Percentiles rank a stretch among this genome's conserved stretches.
These are phyloP conservation scores for Jackrogersella multiformis DNA, from an alignment of 495 filamentous ascomycete species.

Conservation along the genomic window DNA sequence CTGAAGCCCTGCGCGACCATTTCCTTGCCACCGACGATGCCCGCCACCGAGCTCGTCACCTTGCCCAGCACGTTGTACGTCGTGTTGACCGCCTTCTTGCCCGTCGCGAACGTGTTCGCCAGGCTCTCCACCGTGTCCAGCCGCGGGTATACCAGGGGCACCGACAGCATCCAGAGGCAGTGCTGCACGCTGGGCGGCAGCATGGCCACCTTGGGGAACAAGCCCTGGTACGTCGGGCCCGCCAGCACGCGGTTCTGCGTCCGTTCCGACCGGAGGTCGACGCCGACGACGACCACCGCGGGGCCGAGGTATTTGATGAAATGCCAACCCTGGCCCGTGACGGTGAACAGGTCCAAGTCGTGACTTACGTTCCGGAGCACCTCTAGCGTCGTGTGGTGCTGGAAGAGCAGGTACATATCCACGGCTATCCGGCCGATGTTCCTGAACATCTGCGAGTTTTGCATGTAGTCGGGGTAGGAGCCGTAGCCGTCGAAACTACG, in stretches of 20 bases:
- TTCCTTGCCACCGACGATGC: conserved; percentile 92
- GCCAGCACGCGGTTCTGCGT: conserved; percentile 93
- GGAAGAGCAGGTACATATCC: conserved; percentile 99
- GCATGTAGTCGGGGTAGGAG: conserved; percentile 98
- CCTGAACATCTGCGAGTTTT: conserved; percentile 95
- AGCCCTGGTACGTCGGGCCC: conserved; percentile 93
- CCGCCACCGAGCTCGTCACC: conserved; percentile 90
- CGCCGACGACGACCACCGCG: conserved; percentile 86
- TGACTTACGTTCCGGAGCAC: conserved; percentile 86
- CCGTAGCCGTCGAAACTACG: conserved; percentile 95
- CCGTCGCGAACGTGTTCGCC: conserved; percentile 88
- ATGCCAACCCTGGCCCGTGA: conserved; percentile 97
- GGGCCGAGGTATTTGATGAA: conserved; percentile 97
- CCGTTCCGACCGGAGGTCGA: conserved; percentile 89
- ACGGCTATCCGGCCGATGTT: conserved; percentile 97
- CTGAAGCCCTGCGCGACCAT: conserved; percentile 91
- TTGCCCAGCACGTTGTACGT: conserved; percentile 96
- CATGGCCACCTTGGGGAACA: conserved; percentile 94
- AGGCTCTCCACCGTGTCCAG: conserved; percentile 90
- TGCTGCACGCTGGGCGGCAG: conserved; percentile 95
- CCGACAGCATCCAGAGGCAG: conserved; percentile 92
- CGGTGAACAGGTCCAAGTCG: conserved; percentile 93
- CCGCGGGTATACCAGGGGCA: conserved; percentile 90
- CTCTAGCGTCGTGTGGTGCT: conserved; percentile 96
- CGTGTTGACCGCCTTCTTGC: conserved; percentile 94